Conservation (phyloP, 2,329 filamentous ascomycete genomes). For the Colletotrichum phormii region DNA sequence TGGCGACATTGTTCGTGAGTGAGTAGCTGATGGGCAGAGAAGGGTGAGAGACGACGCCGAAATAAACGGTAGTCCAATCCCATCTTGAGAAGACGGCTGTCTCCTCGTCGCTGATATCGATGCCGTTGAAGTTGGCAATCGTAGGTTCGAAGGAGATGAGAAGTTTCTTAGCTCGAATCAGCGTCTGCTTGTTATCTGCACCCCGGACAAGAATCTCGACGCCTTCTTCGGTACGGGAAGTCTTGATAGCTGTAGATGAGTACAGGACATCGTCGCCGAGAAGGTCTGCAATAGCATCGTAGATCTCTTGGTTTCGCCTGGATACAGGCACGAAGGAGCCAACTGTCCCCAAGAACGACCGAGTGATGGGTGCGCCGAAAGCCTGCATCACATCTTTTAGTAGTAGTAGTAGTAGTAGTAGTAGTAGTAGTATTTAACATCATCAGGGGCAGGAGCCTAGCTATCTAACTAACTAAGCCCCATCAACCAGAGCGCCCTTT, state of each 20-base stretch:
- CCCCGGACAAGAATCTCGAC: constrained; percentile 45
- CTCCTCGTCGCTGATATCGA: constrained; percentile 48
- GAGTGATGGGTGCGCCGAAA: constrained; percentile 50
- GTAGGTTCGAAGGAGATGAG: constrained; percentile 51
- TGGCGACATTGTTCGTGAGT: constrained; percentile 44
- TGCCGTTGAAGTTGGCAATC: constrained; percentile 43
- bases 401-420: too few species aligned
- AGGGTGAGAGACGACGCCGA: constrained; percentile 45
- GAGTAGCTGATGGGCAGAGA: constrained; percentile 43
- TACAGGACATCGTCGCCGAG: constrained; percentile 52
- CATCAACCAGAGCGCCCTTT: too few species aligned
- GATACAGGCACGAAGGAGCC: constrained; percentile 48
- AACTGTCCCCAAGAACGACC: constrained; percentile 45
- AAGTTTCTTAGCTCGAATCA: constrained; percentile 47
- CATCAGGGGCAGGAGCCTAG: too few species aligned
- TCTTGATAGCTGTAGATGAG: constrained; percentile 46
- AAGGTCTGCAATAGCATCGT: constrained; percentile 48
- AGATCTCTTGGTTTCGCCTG: constrained; percentile 53
- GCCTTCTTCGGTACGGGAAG: constrained; percentile 44
- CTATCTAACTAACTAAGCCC: too few species aligned
- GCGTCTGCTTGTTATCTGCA: constrained; percentile 29
- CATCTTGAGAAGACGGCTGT: constrained; percentile 46
- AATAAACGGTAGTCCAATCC: constrained; percentile 46
- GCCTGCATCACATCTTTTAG: constrained; percentile 60
- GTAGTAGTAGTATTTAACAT: too few species aligned